These are phyloP conservation scores for Gloeophyllum trabeum DNA, from an alignment of 768 basidiomycete species.

Conservation along the genomic window DNA sequence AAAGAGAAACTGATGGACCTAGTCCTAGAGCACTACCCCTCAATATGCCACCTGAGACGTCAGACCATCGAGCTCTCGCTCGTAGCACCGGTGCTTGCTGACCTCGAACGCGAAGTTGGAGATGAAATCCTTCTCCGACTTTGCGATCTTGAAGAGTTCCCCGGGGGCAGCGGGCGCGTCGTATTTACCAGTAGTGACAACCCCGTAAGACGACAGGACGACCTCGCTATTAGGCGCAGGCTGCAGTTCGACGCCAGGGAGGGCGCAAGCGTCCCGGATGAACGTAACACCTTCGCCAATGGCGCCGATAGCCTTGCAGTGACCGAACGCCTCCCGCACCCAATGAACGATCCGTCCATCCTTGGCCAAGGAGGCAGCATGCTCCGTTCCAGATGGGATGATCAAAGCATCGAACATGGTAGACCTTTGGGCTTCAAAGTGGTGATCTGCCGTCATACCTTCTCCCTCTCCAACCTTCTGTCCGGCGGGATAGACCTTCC, in stretches of 20 bases:
- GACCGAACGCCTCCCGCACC: constrained; percentile 77
- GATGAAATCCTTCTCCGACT: constrained; percentile 38
- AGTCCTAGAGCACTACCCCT: too few relatives aligned
- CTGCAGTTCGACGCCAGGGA: constrained; percentile 35
- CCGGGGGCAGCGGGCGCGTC: constrained; percentile 22
- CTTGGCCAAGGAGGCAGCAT: constrained; percentile 41
- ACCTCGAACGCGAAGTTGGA: constrained; percentile 50
- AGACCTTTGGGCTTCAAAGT: constrained; percentile 68
- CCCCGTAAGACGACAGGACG: constrained; percentile 47
- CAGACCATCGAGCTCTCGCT: constrained; percentile 50
- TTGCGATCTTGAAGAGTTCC: constrained; percentile 31
- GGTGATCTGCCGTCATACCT: constrained; percentile 48
- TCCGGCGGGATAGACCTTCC: constrained; percentile 30
- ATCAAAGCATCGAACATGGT: constrained; percentile 78
- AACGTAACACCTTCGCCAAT: constrained; percentile 50
- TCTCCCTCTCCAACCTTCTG: too few relatives aligned
- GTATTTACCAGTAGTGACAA: constrained; percentile 51
- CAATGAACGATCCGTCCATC: constrained; percentile 73
- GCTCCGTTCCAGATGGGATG: constrained; percentile 64
- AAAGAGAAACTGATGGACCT: too few relatives aligned
- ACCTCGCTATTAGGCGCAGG: constrained; percentile 18
- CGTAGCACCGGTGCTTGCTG: constrained; percentile 56
- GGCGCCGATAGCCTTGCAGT: constrained; percentile 75
- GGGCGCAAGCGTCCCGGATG: constrained; percentile 30
- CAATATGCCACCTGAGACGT: constrained; percentile 38